Percentiles rank a stretch among this genome's conserved stretches.
Evolutionary conservation across 169 alveolate genomes (phyloP).

Genomic region (Plasmodium vinckei): DNA sequence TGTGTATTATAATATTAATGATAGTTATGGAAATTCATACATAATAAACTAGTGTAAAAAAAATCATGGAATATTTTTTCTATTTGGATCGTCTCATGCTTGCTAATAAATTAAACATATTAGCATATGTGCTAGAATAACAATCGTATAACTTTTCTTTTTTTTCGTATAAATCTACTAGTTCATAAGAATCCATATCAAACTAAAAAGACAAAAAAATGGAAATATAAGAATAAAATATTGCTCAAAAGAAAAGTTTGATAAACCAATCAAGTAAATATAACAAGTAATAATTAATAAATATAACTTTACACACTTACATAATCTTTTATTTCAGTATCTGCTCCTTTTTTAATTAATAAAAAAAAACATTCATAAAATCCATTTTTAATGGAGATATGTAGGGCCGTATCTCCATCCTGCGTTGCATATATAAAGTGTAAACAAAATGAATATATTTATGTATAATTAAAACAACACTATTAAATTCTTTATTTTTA

Average conservation of each 20-base stretch:
- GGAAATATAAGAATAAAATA: not conserved
- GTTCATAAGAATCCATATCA: slow-evolving; percentile 56
- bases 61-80: not conserved
- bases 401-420: slow-evolving; percentile 75
- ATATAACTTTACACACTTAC: slow-evolving; percentile 23
- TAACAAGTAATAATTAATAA: too few relatives aligned
- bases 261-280: not conserved
- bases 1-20: too few relatives aligned
- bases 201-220: slow-evolving; percentile 23
- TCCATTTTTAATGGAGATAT: slow-evolving; percentile 68
- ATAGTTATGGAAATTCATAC: too few relatives aligned
- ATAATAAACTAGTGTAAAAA: not conserved
- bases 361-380: slow-evolving; percentile 46
- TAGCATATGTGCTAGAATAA: slow-evolving; percentile 30
- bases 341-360: slow-evolving; percentile 61
- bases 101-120: slow-evolving; percentile 47
- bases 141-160: slow-evolving; percentile 66
- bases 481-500: not conserved
- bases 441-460: not conserved
- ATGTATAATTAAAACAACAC: not conserved
- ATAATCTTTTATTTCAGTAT: slow-evolving; percentile 43
- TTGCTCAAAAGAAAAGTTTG: not conserved
- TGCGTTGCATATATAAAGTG: slow-evolving; percentile 1
- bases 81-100: not conserved
- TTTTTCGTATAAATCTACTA: slow-evolving; percentile 45